These are phyloP conservation scores for Dimocarpus longan DNA, from an alignment of 345 rosid genomes.

Conservation along the genomic window DNA sequence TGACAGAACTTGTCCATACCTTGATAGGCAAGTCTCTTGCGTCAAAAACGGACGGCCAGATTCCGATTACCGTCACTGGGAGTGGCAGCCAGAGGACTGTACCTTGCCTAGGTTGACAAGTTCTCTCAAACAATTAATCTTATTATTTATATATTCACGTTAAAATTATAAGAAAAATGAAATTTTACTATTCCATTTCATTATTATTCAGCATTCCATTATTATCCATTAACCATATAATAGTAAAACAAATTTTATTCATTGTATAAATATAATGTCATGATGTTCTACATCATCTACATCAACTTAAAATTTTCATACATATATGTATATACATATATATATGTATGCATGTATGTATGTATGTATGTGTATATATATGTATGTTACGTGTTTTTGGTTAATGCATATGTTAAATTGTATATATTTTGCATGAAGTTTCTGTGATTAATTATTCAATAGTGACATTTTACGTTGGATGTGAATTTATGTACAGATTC, in stretches of 20 bases:
- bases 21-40: conserved; percentile 78
- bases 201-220: too few relatives aligned
- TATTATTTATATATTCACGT: neutral
- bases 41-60: conserved; percentile 68
- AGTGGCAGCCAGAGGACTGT: conserved; percentile 96
- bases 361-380: too few relatives aligned
- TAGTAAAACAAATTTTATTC: too few relatives aligned
- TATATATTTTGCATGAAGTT: neutral
- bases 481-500: conserved; percentile 46
- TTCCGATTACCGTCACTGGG: conserved; percentile 77
- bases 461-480: neutral
- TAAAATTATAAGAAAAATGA: too few relatives aligned
- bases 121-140: neutral
- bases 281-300: too few relatives aligned
- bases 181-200: too few relatives aligned
- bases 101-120: conserved; percentile 59
- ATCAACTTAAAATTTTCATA: too few relatives aligned
- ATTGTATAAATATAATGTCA: too few relatives aligned
- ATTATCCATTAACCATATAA: too few relatives aligned
- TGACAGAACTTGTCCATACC: conserved; percentile 77
- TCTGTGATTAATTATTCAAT: neutral
- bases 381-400: too few relatives aligned
- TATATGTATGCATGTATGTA: too few relatives aligned
- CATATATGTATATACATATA: too few relatives aligned
- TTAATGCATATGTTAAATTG: neutral